Conservation (phyloP, 2,329 filamentous ascomycete species). For the Arthrobotrys conoides region DNA sequence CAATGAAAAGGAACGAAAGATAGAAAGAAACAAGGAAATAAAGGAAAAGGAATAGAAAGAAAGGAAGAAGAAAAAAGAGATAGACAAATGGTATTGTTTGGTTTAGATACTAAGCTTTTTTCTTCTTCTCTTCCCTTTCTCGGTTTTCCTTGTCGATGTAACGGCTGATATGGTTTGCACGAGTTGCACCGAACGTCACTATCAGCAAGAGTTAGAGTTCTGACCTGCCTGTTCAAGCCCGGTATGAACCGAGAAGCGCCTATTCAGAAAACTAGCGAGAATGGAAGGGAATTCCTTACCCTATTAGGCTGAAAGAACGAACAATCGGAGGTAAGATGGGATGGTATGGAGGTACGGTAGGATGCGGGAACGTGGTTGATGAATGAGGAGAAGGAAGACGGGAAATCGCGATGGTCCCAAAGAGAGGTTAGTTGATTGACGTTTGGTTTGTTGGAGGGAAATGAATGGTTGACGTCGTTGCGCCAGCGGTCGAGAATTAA, state of each 20-base stretch:
- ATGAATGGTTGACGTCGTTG: slow-evolving; percentile 40
- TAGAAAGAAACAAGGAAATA: background rate
- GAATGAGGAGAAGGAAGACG: background rate
- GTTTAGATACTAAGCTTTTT: slow-evolving; percentile 48
- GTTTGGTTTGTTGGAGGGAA: slow-evolving; percentile 12
- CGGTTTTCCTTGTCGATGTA: slow-evolving; percentile 43
- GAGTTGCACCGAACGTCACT: slow-evolving; percentile 50
- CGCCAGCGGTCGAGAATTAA: slow-evolving; percentile 31
- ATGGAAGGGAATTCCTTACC: slow-evolving; percentile 37
- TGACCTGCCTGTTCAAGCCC: slow-evolving; percentile 54
- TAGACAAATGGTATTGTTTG: slow-evolving; percentile 40
- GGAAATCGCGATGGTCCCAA: slow-evolving; percentile 14
- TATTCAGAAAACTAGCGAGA: slow-evolving; percentile 37
- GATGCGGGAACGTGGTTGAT: background rate
- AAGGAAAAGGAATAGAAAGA: slow-evolving; percentile 33
- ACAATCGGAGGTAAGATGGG: slow-evolving; percentile 3
- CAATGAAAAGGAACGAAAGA: slow-evolving; percentile 23
- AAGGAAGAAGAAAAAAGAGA: background rate
- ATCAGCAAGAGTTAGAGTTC: slow-evolving; percentile 42
- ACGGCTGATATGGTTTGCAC: slow-evolving; percentile 32
- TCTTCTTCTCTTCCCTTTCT: slow-evolving; percentile 22
- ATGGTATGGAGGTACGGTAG: slow-evolving; percentile 10
- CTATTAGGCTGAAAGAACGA: slow-evolving; percentile 18
- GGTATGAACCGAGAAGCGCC: slow-evolving; percentile 57
- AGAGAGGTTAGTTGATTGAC: background rate